phyloP scores from a whole-genome alignment of 352 stramenopile species.

The Elongisporangium undulatum region DNA sequence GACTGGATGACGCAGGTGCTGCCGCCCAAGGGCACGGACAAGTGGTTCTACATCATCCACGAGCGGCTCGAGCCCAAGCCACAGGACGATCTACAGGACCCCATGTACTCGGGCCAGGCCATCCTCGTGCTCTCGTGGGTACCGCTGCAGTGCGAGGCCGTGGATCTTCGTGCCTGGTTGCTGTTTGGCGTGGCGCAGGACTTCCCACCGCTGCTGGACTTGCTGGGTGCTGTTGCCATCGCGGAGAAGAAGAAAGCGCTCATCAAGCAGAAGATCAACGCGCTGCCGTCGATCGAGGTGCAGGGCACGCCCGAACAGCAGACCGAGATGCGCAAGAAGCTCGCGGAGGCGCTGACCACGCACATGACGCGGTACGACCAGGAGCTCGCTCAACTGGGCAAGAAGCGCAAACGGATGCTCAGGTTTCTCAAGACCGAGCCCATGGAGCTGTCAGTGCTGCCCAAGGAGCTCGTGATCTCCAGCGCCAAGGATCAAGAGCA shows the following conservation, averaged over 20 bases:
- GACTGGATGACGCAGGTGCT: slow-evolving; percentile 65
- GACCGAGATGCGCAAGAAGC: slow-evolving; percentile 46
- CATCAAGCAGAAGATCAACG: slow-evolving; percentile 49
- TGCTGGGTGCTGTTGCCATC: slow-evolving; percentile 17
- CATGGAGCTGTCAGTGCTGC: slow-evolving; percentile 30
- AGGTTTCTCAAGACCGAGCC: slow-evolving; percentile 56
- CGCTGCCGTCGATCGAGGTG: slow-evolving; percentile 41
- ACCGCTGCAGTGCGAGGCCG: slow-evolving; percentile 38
- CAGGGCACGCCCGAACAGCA: slow-evolving; percentile 37
- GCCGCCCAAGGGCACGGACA: slow-evolving; percentile 34
- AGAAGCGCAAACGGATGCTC: slow-evolving; percentile 30
- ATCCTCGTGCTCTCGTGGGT: slow-evolving; percentile 55
- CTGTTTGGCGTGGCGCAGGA: slow-evolving; percentile 56
- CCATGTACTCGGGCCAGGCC: slow-evolving; percentile 45
- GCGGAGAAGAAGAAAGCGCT: slow-evolving; percentile 33
- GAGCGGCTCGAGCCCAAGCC: slow-evolving; percentile 49
- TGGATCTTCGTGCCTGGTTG: slow-evolving; percentile 54
- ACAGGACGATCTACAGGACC: slow-evolving; percentile 54
- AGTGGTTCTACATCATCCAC: slow-evolving; percentile 76
- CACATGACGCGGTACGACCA: slow-evolving; percentile 37
- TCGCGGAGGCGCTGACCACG: slow-evolving; percentile 33
- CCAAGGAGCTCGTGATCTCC: slow-evolving; percentile 13
- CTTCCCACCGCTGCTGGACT: slow-evolving; percentile 37
- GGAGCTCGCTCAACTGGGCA: slow-evolving; percentile 26
- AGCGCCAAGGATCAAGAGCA: slow-evolving; percentile 23